These are phyloP conservation scores for Scenedesmus sp. DNA, from an alignment of 163 green algal species.

Conservation along the genomic window DNA sequence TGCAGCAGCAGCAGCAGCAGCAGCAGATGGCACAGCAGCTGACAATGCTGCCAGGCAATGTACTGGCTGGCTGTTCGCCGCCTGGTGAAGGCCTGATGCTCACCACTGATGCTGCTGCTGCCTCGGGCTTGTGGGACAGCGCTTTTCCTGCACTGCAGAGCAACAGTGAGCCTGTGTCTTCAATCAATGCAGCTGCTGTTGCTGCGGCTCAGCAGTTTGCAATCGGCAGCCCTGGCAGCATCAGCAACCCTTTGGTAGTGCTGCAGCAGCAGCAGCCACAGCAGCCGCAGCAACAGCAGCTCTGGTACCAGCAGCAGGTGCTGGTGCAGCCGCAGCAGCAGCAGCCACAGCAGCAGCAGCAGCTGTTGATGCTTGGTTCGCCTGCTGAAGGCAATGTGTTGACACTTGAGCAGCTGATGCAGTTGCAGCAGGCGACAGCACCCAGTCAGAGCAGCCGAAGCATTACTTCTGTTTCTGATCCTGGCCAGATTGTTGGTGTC, in stretches of 20 bases:
- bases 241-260: background rate
- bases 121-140: background rate
- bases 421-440: background rate
- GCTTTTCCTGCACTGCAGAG: background rate
- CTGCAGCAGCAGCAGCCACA: constrained; percentile 38
- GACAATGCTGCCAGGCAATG: background rate
- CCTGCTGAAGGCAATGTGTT: background rate
- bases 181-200: background rate
- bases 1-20: background rate
- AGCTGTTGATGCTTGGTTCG: background rate
- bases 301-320: background rate
- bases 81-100: background rate
- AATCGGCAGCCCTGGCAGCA: background rate
- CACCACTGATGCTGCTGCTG: background rate
- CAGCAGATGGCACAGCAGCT: background rate
- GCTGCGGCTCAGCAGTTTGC: background rate
- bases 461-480: background rate
- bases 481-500: background rate
- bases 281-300: background rate
- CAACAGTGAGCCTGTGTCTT: background rate
- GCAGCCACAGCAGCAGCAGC: constrained; percentile 5
- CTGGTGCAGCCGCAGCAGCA: background rate
- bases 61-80: background rate
- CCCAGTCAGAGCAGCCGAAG: background rate
- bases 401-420: constrained; percentile 14